Conservation (phyloP, 2,329 filamentous ascomycete species). For the Ophiostoma triangulosporum region DNA sequence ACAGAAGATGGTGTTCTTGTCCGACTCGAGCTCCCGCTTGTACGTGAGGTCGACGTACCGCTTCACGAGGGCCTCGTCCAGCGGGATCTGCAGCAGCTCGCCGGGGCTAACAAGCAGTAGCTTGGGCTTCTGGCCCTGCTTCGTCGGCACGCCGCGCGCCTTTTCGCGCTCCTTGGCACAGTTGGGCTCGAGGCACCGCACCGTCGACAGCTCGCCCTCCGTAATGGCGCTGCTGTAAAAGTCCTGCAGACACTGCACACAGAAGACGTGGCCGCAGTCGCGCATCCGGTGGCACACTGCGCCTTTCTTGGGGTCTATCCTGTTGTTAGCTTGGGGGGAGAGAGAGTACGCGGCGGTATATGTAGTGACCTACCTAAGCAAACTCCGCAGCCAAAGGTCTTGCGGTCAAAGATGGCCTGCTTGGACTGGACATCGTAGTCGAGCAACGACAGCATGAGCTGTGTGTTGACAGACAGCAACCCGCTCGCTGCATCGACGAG, state of each 20-base stretch:
- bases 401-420: conserved; percentile 62
- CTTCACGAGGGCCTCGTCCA: conserved; percentile 59
- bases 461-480: conserved; percentile 36
- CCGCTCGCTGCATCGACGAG: conserved; percentile 35
- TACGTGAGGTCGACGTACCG: conserved; percentile 84
- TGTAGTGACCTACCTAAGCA: conserved; percentile 58
- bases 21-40: conserved; percentile 81
- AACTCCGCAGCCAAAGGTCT: conserved; percentile 77
- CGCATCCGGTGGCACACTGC: conserved; percentile 65
- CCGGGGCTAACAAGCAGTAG: conserved; percentile 58
- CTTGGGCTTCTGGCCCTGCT: conserved; percentile 42
- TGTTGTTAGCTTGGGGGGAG: neutral
- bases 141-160: conserved; percentile 20
- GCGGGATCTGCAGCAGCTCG: conserved; percentile 66
- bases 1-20: conserved; percentile 86
- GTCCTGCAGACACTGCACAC: conserved; percentile 70
- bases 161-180: conserved; percentile 53
- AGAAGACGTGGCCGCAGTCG: conserved; percentile 85
- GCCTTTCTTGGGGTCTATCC: conserved; percentile 75
- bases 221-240: conserved; percentile 83
- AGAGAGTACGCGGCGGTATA: too few species aligned
- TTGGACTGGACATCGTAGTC: conserved; percentile 67
- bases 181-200: conserved; percentile 67
- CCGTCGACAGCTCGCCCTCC: conserved; percentile 65
- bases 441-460: conserved; percentile 56